Conservation (phyloP, 1,284 basidiomycete species). For the Cystobasidium pallidum region DNA sequence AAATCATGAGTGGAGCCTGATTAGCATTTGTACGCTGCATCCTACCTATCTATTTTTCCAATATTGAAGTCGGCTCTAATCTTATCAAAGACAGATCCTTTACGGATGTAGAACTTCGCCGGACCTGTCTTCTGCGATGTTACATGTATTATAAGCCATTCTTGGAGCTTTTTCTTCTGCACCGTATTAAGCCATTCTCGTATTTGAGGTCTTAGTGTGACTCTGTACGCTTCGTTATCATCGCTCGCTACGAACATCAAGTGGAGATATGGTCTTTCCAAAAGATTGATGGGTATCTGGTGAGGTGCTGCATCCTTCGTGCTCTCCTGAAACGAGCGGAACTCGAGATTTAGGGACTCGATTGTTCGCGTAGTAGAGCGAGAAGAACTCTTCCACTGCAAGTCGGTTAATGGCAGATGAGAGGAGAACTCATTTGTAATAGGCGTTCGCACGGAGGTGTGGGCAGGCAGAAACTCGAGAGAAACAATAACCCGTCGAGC, state of each 20-base stretch:
- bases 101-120: conserved; percentile 61
- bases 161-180: conserved; percentile 54
- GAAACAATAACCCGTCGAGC: conserved; percentile 39
- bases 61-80: conserved; percentile 89
- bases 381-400: conserved; percentile 82
- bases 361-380: conserved; percentile 77
- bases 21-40: neutral
- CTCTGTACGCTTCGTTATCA: conserved; percentile 81
- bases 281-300: conserved; percentile 66
- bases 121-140: conserved; percentile 56
- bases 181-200: conserved; percentile 75
- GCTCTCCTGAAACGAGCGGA: conserved; percentile 55
- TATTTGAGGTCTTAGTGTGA: conserved; percentile 76
- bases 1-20: conserved; percentile 46
- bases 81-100: conserved; percentile 83
- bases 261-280: conserved; percentile 83
- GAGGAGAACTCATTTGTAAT: conserved; percentile 62
- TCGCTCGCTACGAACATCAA: conserved; percentile 84
- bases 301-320: conserved; percentile 21
- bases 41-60: conserved; percentile 81
- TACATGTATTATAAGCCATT: conserved; percentile 86
- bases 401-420: conserved; percentile 80
- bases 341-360: conserved; percentile 76
- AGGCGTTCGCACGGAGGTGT: conserved; percentile 22
- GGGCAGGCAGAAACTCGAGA: conserved; percentile 38